Percentiles rank a stretch among this genome's conserved stretches.
These are phyloP conservation scores for Trypanosoma avium DNA, from an alignment of 208 protist species.

Conservation along the genomic window DNA sequence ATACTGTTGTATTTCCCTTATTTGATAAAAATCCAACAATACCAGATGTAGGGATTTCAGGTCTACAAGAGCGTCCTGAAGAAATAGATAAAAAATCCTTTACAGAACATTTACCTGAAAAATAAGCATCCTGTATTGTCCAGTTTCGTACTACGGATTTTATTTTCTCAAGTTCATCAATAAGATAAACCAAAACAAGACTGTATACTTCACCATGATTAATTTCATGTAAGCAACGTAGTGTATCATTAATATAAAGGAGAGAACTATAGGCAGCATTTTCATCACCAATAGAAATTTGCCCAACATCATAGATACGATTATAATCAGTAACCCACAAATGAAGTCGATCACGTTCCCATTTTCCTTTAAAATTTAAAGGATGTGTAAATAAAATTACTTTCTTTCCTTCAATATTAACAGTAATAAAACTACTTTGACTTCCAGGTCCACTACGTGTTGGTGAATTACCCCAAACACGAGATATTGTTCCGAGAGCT, in stretches of 20 bases:
- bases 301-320: constrained; percentile 1
- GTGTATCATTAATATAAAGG: not conserved
- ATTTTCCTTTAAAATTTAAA: not conserved
- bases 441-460: not conserved
- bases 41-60: not conserved
- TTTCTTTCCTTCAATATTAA: not conserved
- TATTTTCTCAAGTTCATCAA: not conserved
- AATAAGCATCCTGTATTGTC: not conserved
- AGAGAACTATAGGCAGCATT: not conserved
- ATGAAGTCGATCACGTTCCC: not conserved
- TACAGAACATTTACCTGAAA: not conserved
- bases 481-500: not conserved
- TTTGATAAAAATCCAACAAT: constrained; percentile 9
- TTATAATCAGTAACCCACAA: constrained; percentile 14
- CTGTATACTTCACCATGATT: not conserved
- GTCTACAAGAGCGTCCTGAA: not conserved
- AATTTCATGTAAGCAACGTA: constrained; percentile 3
- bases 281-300: not conserved
- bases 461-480: not conserved
- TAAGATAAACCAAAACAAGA: not conserved
- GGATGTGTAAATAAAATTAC: constrained; percentile 12
- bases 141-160: not conserved
- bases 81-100: not conserved
- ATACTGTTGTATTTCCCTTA: not conserved
- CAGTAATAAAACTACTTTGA: not conserved